phyloP scores from a whole-genome alignment of 352 stramenopile genomes.

The Pythium vanterpoolii region DNA sequence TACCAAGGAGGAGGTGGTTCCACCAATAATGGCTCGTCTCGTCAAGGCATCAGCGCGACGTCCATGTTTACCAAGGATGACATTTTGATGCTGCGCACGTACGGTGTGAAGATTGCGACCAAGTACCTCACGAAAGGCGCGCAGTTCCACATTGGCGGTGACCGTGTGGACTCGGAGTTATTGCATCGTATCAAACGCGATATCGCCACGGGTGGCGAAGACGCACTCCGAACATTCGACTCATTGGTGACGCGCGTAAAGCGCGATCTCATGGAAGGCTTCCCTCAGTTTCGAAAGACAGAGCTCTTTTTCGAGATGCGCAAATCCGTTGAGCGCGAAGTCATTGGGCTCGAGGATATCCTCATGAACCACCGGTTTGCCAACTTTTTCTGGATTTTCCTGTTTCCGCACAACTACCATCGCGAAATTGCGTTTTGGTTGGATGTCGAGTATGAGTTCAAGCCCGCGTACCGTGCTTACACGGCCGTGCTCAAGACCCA shows the following conservation, averaged over 20 bases:
- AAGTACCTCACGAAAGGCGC: slow-evolving; percentile 80
- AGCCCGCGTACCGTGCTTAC: slow-evolving; percentile 75
- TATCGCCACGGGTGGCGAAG: slow-evolving; percentile 70
- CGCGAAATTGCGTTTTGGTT: slow-evolving; percentile 83
- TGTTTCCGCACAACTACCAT: slow-evolving; percentile 87
- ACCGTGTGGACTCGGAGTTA: slow-evolving; percentile 57
- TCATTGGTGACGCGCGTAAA: slow-evolving; percentile 74
- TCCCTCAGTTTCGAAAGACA: slow-evolving; percentile 75
- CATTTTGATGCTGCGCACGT: slow-evolving; percentile 77
- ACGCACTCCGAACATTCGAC: slow-evolving; percentile 79
- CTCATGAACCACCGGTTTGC: slow-evolving; percentile 86
- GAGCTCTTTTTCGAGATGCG: slow-evolving; percentile 82
- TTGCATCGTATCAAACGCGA: slow-evolving; percentile 74
- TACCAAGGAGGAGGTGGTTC: slow-evolving; percentile 23
- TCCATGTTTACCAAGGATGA: slow-evolving; percentile 77
- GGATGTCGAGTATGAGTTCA: slow-evolving; percentile 88
- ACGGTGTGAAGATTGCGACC: slow-evolving; percentile 84
- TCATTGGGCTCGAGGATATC: slow-evolving; percentile 81
- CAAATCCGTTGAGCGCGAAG: slow-evolving; percentile 71
- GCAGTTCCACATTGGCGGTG: slow-evolving; percentile 74
- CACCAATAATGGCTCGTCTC: background rate
- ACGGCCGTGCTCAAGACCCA: slow-evolving; percentile 53
- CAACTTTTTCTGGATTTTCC: slow-evolving; percentile 89
- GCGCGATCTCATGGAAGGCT: slow-evolving; percentile 73
- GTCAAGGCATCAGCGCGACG: slow-evolving; percentile 21